phyloP scores from a whole-genome alignment of 176 grass and related monocot species.

The Eremochloa ophiuroides region DNA sequence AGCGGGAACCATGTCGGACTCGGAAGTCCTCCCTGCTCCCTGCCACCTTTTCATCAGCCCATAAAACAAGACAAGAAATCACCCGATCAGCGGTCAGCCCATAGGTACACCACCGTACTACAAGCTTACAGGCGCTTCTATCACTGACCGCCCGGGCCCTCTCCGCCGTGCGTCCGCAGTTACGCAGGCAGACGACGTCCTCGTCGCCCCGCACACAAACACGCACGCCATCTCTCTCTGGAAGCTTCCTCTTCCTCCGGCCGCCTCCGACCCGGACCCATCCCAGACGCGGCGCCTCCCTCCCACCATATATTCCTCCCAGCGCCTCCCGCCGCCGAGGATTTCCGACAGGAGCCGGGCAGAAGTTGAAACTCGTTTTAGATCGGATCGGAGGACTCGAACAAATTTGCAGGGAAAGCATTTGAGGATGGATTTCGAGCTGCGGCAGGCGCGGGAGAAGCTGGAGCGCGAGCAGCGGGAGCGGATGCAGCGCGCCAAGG shows the following conservation, averaged over 20 bases:
- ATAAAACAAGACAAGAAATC: no score
- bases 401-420: background rate
- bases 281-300: background rate
- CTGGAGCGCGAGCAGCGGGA: slow-evolving; percentile 81
- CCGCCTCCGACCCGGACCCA: slow-evolving; percentile 20
- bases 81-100: no score
- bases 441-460: slow-evolving; percentile 69
- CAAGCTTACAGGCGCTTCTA: no score
- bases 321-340: background rate
- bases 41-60: no score
- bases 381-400: slow-evolving; percentile 13
- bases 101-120: no score
- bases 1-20: no score
- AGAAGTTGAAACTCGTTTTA: background rate
- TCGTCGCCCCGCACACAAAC: background rate
- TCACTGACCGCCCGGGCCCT: no score
- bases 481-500: slow-evolving; percentile 72
- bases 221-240: slow-evolving; percentile 11
- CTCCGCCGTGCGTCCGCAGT: no score
- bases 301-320: background rate
- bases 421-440: slow-evolving; percentile 78
- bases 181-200: background rate
- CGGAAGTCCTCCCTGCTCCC: no score
- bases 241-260: slow-evolving; percentile 32
- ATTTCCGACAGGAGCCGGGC: background rate